Evolutionary conservation across 148 eudicot species (phyloP).

Genomic region (Chenopodium album): DNA sequence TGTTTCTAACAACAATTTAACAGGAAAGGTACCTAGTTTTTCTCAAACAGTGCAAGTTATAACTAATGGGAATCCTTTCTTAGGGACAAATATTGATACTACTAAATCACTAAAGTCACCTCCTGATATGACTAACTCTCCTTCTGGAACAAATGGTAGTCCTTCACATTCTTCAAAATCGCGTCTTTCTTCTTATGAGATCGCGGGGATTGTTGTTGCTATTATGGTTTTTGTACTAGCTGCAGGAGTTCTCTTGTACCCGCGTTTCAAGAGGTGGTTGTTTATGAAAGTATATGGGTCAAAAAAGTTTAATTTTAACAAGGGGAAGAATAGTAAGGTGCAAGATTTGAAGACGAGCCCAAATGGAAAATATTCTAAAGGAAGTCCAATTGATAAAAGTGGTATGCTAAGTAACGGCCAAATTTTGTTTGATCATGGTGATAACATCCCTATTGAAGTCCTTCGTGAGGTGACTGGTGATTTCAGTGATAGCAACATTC

Average conservation of each 20-base stretch:
- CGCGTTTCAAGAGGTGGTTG: slow-evolving; percentile 13
- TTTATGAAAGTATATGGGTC: neutral
- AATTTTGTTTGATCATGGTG: slow-evolving; percentile 38
- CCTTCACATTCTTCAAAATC: neutral
- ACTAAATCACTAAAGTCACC: slow-evolving; percentile 13
- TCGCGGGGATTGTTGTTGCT: slow-evolving; percentile 19
- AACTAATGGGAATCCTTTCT: slow-evolving; percentile 29
- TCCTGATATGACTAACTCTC: slow-evolving; percentile 25
- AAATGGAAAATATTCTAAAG: slow-evolving; percentile 1
- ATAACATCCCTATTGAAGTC: slow-evolving; percentile 34
- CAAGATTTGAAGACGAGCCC: slow-evolving; percentile 16
- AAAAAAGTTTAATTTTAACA: neutral
- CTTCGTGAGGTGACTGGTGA: slow-evolving; percentile 51
- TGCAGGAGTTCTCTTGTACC: slow-evolving; percentile 19
- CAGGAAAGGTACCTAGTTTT: slow-evolving; percentile 39
- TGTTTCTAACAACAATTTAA: slow-evolving; percentile 39
- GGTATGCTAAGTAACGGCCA: slow-evolving; percentile 10
- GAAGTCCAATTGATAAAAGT: slow-evolving; percentile 17
- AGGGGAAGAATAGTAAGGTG: slow-evolving; percentile 1
- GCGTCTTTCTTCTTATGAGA: neutral
- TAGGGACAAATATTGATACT: slow-evolving; percentile 39
- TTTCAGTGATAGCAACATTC: slow-evolving; percentile 44
- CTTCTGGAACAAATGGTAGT: neutral
- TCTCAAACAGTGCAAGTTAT: slow-evolving; percentile 16
- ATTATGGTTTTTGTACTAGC: slow-evolving; percentile 20